Percentiles rank a stretch among this genome's conserved stretches.
Conservation (phyloP, 768 basidiomycete genomes). For the Boletus barrowsii region DNA sequence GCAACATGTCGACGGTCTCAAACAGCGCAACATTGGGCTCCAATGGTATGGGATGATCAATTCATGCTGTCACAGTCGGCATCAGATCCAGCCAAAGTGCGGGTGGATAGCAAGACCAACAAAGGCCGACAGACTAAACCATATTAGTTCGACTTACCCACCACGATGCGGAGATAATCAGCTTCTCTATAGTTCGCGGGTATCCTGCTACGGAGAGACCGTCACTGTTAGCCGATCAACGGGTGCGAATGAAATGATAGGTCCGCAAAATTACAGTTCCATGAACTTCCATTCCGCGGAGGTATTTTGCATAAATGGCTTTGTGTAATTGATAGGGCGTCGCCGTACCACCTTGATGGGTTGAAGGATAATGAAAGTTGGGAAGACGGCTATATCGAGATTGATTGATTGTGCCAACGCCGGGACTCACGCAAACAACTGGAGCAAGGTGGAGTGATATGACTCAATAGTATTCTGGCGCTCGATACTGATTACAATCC, state of each 20-base stretch:
- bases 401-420: conserved; percentile 4
- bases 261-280: conserved; percentile 10
- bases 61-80: not conserved
- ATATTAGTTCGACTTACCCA: conserved; percentile 4
- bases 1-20: not conserved
- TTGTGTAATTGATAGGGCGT: not conserved
- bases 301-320: not conserved
- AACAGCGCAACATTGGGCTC: not conserved
- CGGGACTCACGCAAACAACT: conserved; percentile 1
- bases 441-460: not conserved
- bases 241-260: conserved; percentile 13
- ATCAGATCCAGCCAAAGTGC: not conserved
- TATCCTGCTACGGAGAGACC: not conserved
- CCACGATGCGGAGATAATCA: conserved; percentile 22
- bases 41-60: not conserved
- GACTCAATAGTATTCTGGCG: not conserved
- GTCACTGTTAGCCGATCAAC: conserved; percentile 2
- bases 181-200: conserved; percentile 15
- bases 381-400: conserved; percentile 6
- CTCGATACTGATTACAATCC: not conserved
- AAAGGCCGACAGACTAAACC: conserved; percentile 10
- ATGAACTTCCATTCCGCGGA: conserved; percentile 25
- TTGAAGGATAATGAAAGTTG: not conserved
- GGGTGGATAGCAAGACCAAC: not conserved
- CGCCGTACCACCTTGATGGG: not conserved